Percentiles rank a stretch among this genome's conserved stretches.
phyloP scores from a whole-genome alignment of 2,329 filamentous ascomycete species.

The Fusarium sp. region DNA sequence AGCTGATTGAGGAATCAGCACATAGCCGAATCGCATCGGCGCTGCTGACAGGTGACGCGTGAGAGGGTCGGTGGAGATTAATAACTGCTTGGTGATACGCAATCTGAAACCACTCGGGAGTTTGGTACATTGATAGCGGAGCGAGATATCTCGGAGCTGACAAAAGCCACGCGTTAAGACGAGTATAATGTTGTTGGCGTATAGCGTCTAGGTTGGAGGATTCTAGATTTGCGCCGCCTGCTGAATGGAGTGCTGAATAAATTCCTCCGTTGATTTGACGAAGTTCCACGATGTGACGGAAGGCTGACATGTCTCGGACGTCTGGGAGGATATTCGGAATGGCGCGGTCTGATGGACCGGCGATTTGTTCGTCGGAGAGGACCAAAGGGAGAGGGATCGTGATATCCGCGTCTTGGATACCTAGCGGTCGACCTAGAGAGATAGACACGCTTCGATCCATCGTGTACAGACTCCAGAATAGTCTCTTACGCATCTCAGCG shows the following conservation, averaged over 20 bases:
- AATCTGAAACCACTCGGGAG: constrained; percentile 43
- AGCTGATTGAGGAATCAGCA: constrained; percentile 41
- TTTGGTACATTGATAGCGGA: constrained; percentile 43
- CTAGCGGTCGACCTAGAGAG: constrained; percentile 32
- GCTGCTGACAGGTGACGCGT: constrained; percentile 41
- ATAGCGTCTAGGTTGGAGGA: constrained; percentile 33
- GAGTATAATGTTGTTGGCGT: constrained; percentile 38
- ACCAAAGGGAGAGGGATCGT: constrained; percentile 32
- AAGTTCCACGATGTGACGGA: constrained; percentile 38
- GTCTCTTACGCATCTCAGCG: constrained; percentile 38
- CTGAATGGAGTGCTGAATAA: constrained; percentile 39
- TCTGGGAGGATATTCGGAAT: constrained; percentile 33
- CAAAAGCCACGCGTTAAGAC: constrained; percentile 39
- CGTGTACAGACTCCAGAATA: constrained; percentile 42
- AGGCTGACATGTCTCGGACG: constrained; percentile 40
- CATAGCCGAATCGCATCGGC: constrained; percentile 41
- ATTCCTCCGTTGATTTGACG: constrained; percentile 38
- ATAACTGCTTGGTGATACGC: constrained; percentile 43
- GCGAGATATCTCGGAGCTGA: constrained; percentile 38
- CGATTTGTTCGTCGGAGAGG: constrained; percentile 35
- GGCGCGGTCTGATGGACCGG: constrained; percentile 20
- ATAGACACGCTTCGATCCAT: constrained; percentile 44
- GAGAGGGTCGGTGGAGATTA: constrained; percentile 39
- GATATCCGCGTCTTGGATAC: constrained; percentile 41
- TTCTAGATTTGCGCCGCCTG: constrained; percentile 33